These are phyloP conservation scores for Diaporthe amygdali DNA, from an alignment of 2,329 filamentous ascomycete species.

Conservation along the genomic window DNA sequence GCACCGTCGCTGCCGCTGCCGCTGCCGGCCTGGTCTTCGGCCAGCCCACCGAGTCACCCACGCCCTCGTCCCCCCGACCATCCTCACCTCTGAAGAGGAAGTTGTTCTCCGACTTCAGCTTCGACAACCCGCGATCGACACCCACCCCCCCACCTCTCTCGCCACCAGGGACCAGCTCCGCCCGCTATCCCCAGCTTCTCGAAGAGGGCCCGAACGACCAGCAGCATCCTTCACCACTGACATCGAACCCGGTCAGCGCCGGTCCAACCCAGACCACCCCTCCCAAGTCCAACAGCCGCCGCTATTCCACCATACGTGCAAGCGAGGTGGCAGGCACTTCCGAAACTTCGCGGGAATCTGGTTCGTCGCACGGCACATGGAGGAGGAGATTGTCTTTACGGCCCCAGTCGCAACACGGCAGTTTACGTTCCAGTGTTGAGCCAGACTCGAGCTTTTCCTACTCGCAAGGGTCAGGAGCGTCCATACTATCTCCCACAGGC, in stretches of 20 bases:
- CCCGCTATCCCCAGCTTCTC: slow-evolving; percentile 40
- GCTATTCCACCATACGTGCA: slow-evolving; percentile 48
- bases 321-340: slow-evolving; percentile 43
- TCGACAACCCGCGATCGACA: slow-evolving; percentile 28
- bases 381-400: slow-evolving; percentile 72
- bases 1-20: slow-evolving; percentile 66
- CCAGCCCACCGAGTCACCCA: slow-evolving; percentile 49
- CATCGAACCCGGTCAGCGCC: slow-evolving; percentile 34
- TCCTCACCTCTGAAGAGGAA: slow-evolving; percentile 38
- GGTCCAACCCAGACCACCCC: slow-evolving; percentile 46
- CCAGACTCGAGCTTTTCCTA: slow-evolving; percentile 69
- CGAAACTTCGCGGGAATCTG: slow-evolving; percentile 59
- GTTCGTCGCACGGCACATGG: slow-evolving; percentile 72
- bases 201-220: slow-evolving; percentile 28
- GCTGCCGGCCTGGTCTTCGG: slow-evolving; percentile 65
- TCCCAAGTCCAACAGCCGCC: slow-evolving; percentile 43
- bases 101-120: slow-evolving; percentile 33
- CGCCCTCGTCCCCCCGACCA: slow-evolving; percentile 36
- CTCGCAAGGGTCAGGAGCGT: slow-evolving; percentile 70
- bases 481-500: slow-evolving; percentile 58
- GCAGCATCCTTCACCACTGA: slow-evolving; percentile 31
- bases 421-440: slow-evolving; percentile 63
- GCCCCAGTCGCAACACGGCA: slow-evolving; percentile 68
- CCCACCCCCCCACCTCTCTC: slow-evolving; percentile 36
- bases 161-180: slow-evolving; percentile 51